Conservation (phyloP, 148 eudicot genomes). For the Heliamphora exappendiculata region DNA sequence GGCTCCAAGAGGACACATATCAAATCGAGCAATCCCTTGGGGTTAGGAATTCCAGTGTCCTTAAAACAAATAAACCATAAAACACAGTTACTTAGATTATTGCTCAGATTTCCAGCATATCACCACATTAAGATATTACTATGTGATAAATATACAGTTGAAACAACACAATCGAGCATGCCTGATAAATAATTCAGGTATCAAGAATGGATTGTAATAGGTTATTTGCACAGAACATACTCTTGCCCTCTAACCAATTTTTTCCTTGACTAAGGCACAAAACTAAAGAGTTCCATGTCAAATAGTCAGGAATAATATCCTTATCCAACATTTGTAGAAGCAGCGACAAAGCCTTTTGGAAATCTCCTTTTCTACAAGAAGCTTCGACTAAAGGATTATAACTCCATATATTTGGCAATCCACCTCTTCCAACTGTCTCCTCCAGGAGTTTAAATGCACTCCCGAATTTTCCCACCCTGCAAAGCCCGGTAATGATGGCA, state of each 20-base stretch:
- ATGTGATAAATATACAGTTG: too few species aligned
- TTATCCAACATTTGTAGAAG: conserved; percentile 55
- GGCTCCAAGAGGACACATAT: too few species aligned
- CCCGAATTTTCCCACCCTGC: conserved; percentile 44
- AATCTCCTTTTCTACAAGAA: conserved; percentile 41
- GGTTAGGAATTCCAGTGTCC: not conserved
- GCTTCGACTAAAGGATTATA: conserved; percentile 47
- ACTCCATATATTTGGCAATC: conserved; percentile 40
- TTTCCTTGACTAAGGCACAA: conserved; percentile 21
- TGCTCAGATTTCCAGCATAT: too few species aligned
- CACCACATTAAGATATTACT: too few species aligned
- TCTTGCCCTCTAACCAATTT: conserved; percentile 19
- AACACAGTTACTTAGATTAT: not conserved
- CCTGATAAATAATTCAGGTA: conserved; percentile 18
- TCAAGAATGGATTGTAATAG: conserved; percentile 20
- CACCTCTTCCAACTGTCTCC: conserved; percentile 52
- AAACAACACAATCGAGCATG: too few species aligned
- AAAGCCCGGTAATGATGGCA: conserved; percentile 45
- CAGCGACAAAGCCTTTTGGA: conserved; percentile 36
- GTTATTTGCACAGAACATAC: conserved; percentile 10
- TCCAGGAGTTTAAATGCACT: conserved; percentile 48
- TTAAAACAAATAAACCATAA: not conserved
- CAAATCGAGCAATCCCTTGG: too few species aligned
- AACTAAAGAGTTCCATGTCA: conserved; percentile 51
- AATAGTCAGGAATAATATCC: conserved; percentile 41